Conservation (phyloP, 345 rosid genomes). For the Linum trigynum region DNA sequence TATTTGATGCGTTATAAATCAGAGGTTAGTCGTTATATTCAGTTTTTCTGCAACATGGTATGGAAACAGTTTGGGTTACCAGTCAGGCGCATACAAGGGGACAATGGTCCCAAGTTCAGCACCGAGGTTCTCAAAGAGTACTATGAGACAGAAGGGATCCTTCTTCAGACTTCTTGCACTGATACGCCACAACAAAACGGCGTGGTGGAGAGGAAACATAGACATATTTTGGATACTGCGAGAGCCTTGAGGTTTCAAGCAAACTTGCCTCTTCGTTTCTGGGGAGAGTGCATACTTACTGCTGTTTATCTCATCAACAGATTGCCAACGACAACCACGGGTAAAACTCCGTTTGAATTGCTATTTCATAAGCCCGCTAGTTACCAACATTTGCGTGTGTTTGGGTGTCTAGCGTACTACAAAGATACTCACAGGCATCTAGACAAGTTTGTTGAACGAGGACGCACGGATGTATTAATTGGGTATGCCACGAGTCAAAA, state of each 20-base stretch:
- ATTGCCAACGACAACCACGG: neutral
- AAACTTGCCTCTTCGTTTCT: too few relatives aligned
- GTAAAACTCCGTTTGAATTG: neutral
- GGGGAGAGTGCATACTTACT: too few relatives aligned
- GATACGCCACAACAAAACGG: too few relatives aligned
- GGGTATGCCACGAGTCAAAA: constrained; percentile 7
- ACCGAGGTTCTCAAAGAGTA: neutral
- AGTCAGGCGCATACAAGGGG: neutral
- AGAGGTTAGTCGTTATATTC: too few relatives aligned
- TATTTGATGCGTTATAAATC: too few relatives aligned
- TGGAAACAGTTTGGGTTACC: neutral
- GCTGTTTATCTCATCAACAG: neutral
- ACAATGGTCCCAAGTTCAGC: neutral
- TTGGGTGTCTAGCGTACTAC: neutral
- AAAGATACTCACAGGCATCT: neutral
- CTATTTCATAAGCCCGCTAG: neutral
- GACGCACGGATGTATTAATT: neutral
- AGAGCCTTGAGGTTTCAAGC: too few relatives aligned
- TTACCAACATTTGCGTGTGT: neutral
- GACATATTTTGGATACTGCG: too few relatives aligned
- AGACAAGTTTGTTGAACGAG: neutral
- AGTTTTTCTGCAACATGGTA: too few relatives aligned
- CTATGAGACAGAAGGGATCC: neutral
- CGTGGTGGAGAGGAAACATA: too few relatives aligned
- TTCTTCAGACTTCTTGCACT: neutral